A percentile compares a stretch with the other conserved stretches of the same genome.
Conservation (phyloP, 305 asterid species). For the Fraxinus latifolia region DNA sequence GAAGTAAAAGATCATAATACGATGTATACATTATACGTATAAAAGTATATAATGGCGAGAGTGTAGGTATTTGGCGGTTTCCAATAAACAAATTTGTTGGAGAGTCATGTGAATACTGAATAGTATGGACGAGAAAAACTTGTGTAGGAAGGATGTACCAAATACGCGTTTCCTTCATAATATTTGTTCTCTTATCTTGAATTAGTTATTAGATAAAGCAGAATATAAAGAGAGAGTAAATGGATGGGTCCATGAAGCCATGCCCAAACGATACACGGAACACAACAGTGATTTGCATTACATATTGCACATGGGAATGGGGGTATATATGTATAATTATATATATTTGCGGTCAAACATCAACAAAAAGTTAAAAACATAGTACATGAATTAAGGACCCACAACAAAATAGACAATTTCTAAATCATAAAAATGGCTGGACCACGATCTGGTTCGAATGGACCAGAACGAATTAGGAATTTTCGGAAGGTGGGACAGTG, state of each 20-base stretch:
- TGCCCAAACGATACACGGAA: conserved; percentile 7
- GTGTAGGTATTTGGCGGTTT: background rate
- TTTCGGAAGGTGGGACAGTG: background rate
- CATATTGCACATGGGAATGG: conserved; percentile 3
- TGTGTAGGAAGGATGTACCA: background rate
- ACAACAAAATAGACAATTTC: background rate
- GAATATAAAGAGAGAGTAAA: background rate
- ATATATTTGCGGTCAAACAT: background rate
- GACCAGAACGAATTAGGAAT: background rate
- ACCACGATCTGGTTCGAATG: background rate
- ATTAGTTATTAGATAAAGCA: background rate
- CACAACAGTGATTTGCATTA: background rate
- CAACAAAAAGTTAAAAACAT: background rate
- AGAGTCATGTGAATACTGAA: background rate
- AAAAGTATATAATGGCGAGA: background rate
- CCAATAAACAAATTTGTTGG: background rate
- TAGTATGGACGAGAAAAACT: background rate
- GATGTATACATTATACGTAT: background rate
- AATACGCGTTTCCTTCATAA: background rate
- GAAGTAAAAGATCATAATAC: background rate
- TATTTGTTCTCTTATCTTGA: background rate
- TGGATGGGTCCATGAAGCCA: conserved; percentile 6
- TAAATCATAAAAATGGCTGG: background rate
- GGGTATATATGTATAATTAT: background rate
- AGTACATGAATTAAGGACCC: background rate